These are phyloP conservation scores for Fusarium anguioides DNA, from an alignment of 2,329 filamentous ascomycete genomes.

Conservation along the genomic window DNA sequence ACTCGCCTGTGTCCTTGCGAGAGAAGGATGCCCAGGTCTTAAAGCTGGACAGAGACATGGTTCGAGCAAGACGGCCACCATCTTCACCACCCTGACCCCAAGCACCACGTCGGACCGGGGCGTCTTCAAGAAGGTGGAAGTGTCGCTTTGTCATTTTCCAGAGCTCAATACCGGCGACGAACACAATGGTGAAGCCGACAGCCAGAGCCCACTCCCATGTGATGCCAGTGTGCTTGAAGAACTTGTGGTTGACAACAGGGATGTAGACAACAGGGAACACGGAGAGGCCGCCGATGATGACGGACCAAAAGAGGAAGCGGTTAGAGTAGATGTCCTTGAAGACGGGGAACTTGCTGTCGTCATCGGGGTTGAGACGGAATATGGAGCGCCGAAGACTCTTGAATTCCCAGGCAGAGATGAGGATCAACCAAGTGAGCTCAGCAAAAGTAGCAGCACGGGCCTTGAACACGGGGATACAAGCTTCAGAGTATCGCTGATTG, in stretches of 20 bases:
- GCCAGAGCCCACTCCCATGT: conserved; percentile 81
- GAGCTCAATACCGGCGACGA: conserved; percentile 73
- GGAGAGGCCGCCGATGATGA: conserved; percentile 68
- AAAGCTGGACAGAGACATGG: conserved; percentile 64
- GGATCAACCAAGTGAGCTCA: conserved; percentile 77
- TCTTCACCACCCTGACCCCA: conserved; percentile 66
- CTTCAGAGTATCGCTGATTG: conserved; percentile 68
- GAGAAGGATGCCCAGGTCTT: conserved; percentile 59
- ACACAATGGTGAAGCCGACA: conserved; percentile 71
- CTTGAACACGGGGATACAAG: conserved; percentile 71
- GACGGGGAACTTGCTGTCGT: conserved; percentile 62
- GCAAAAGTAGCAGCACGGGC: conserved; percentile 80
- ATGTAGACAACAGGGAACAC: conserved; percentile 79
- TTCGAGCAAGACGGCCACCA: conserved; percentile 58
- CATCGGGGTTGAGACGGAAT: conserved; percentile 72
- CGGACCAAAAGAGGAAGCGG: conserved; percentile 76
- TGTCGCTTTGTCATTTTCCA: conserved; percentile 78
- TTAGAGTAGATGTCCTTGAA: conserved; percentile 75
- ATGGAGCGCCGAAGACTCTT: conserved; percentile 77
- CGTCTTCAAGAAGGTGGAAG: conserved; percentile 63
- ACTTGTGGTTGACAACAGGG: conserved; percentile 73
- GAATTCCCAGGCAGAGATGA: conserved; percentile 83
- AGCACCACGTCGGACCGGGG: conserved; percentile 59
- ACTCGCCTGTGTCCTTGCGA: conserved; percentile 56
- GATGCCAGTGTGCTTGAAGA: conserved; percentile 79